These are phyloP conservation scores for Cenococcum geophilum DNA, from an alignment of 495 filamentous ascomycete species.

Conservation along the genomic window DNA sequence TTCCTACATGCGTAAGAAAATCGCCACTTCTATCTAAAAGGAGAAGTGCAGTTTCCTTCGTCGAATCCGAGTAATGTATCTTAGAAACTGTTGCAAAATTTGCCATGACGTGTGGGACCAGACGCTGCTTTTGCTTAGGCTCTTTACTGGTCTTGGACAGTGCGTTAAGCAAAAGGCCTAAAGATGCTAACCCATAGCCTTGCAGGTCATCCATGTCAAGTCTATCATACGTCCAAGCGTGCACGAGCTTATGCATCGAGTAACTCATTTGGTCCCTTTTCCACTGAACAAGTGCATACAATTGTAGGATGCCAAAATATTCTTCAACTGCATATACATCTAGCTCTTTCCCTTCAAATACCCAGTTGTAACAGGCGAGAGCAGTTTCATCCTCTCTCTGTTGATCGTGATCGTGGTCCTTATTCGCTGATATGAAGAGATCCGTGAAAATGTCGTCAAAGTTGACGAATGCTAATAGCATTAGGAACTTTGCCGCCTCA, in stretches of 20 bases:
- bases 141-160: too few relatives aligned
- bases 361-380: neutral
- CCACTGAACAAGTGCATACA: conserved; percentile 12
- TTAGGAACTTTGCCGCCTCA: conserved; percentile 10
- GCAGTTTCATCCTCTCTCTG: neutral
- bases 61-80: neutral
- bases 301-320: conserved; percentile 5
- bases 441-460: conserved; percentile 17
- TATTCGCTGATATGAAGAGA: too few relatives aligned
- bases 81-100: conserved; percentile 2
- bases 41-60: neutral
- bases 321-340: conserved; percentile 12
- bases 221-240: conserved; percentile 22
- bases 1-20: neutral
- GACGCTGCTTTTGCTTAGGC: conserved; percentile 5
- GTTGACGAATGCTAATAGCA: conserved; percentile 6
- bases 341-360: too few relatives aligned
- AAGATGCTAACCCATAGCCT: neutral
- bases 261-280: conserved; percentile 17
- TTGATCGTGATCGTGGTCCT: neutral
- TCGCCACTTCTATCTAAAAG: neutral
- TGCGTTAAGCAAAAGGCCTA: neutral
- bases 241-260: conserved; percentile 27
- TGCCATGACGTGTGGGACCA: conserved; percentile 18
- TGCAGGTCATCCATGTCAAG: conserved; percentile 5